phyloP scores from a whole-genome alignment of 371 early-diverging fungal genomes.

The Saksenaea vasiformis region DNA sequence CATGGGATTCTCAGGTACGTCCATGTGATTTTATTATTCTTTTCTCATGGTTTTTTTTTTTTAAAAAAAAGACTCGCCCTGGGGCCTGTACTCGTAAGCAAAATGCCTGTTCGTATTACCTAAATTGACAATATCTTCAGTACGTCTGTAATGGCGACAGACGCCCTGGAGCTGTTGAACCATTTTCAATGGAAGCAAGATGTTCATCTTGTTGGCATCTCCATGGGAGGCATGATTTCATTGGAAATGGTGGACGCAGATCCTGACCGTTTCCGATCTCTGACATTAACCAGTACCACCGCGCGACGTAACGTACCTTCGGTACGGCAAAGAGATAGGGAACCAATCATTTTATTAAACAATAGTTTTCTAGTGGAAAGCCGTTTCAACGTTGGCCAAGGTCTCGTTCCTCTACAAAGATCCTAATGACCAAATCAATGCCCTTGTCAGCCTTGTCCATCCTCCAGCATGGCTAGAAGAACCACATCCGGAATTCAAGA shows the following conservation, averaged over 20 bases:
- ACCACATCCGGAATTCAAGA: constrained; percentile 15
- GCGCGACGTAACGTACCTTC: constrained; percentile 45
- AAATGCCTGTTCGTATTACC: constrained; percentile 3
- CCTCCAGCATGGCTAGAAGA: constrained; percentile 36
- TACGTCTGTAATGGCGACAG: constrained; percentile 70
- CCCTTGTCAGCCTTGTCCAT: constrained; percentile 38
- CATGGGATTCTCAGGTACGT: constrained; percentile 59
- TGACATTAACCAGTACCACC: constrained; percentile 48
- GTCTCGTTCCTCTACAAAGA: constrained; percentile 31
- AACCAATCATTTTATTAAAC: not conserved
- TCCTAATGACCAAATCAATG: constrained; percentile 36
- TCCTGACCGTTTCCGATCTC: constrained; percentile 38
- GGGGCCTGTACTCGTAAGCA: constrained; percentile 51
- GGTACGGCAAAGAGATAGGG: constrained; percentile 22
- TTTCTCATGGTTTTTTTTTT: constrained; percentile 5
- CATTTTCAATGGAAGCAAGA: constrained; percentile 63
- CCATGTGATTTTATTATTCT: not conserved
- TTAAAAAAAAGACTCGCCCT: constrained; percentile 31
- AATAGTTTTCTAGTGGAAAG: constrained; percentile 29
- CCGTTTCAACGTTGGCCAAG: constrained; percentile 32
- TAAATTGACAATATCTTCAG: constrained; percentile 27
- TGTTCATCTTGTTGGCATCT: constrained; percentile 72
- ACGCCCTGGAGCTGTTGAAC: constrained; percentile 63
- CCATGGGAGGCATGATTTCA: constrained; percentile 82
- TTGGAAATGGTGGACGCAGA: constrained; percentile 53